A percentile compares a stretch with the other conserved stretches of the same genome.
These are phyloP conservation scores for Calonectria pseudoturangicola DNA, from an alignment of 2,329 filamentous ascomycete species.

Conservation along the genomic window DNA sequence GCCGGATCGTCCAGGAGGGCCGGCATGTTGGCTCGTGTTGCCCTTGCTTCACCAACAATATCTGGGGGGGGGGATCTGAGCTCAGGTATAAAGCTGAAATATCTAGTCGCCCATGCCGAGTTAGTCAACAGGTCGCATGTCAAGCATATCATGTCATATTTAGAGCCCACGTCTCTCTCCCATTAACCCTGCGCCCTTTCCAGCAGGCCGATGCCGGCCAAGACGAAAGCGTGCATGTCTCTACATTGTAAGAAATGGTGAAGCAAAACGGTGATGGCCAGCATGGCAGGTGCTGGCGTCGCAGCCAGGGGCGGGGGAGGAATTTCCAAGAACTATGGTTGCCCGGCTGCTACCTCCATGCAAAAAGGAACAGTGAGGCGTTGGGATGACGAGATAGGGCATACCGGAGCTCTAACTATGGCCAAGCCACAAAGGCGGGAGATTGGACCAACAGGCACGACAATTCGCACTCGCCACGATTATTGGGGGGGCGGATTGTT, in stretches of 20 bases:
- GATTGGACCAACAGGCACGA: slow-evolving; percentile 8
- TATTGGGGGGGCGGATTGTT: neutral
- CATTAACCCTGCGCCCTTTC: neutral
- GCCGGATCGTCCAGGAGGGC: slow-evolving; percentile 87
- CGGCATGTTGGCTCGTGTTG: slow-evolving; percentile 73
- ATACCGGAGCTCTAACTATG: slow-evolving; percentile 28
- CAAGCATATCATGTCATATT: slow-evolving; percentile 17
- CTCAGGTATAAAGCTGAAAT: neutral
- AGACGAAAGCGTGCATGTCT: neutral
- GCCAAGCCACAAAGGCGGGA: slow-evolving; percentile 22
- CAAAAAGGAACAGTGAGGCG: slow-evolving; percentile 13
- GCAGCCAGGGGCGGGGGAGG: neutral
- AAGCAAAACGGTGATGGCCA: neutral
- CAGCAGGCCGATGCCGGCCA: slow-evolving; percentile 9
- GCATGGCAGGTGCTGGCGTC: neutral
- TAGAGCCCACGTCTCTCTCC: slow-evolving; percentile 3
- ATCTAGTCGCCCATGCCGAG: slow-evolving; percentile 11
- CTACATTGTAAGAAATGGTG: slow-evolving; percentile 6
- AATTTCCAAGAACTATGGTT: slow-evolving; percentile 1
- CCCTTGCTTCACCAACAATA: slow-evolving; percentile 12
- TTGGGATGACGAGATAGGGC: slow-evolving; percentile 19
- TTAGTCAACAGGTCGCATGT: slow-evolving; percentile 13
- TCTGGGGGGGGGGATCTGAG: neutral
- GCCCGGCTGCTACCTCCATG: neutral
- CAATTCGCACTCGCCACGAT: slow-evolving; percentile 18